Base-by-base conservation (phyloP, 2,329 filamentous ascomycete genomes). In the Aspergillus neoniger region DNA sequence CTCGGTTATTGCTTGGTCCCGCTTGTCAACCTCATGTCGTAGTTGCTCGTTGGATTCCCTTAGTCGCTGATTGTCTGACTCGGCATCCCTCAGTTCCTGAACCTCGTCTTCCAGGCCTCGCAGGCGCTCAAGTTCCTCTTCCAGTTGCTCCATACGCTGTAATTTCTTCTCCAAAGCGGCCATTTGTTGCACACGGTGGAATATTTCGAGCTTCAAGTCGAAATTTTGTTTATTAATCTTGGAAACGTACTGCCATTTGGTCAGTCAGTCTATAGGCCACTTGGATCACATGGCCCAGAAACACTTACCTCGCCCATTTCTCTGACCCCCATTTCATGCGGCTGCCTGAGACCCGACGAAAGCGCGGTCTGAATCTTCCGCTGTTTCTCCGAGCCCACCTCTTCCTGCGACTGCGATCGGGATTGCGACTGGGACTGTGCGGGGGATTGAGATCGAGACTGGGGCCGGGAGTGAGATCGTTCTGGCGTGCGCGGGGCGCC, bases 211-310 rank as follows among this genome's bases (percentile, higher is more conserved):
- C 65, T 79, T 79, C 59, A 79, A 59, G 62, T 79, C 77, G 57
- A 79, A 79, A 30, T 78, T 79, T 21, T 77, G 68, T 59, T 78
- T 79, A 54, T 75, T 79, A 54, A 79, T 72, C 62, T 77, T 79
- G 1, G 76, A 79, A 47, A 79, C 72, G 61, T 79, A 79, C 77
- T 79, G 58, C 8, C 19, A 36, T 14, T 47, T 2, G 38, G 65
- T 74, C 53, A 73, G 60, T 14, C 9, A 21, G 21, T 49, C 48
- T 36, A 48, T 19, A 12, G 53, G 15, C 41, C 7, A 6, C 12
- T 14, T 36, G 12, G 14, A 54, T 30, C 21, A 15, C 48, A 17
- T 25, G 23, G 9, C n/a, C 28, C 7, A 28, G 19, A 30, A 15
- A 5, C 52, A 69, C 73, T 61, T 59, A 78, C 77, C 65, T 78